Evolutionary conservation across 495 filamentous ascomycete genomes (phyloP), one percentile per base, ranked within the genome.

Genomic region (Neurospora tetraspora): DNA sequence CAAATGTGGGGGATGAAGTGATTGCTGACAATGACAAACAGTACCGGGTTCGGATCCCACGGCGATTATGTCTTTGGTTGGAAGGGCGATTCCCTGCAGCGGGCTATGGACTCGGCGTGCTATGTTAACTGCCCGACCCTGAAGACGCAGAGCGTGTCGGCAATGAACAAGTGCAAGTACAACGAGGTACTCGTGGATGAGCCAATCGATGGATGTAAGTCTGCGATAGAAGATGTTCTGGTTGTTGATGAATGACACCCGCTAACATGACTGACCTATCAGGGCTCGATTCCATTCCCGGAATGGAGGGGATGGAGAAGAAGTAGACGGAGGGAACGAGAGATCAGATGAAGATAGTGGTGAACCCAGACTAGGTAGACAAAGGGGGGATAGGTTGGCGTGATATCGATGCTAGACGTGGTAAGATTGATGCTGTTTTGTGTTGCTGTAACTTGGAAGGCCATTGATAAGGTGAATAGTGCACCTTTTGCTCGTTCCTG

Each of bases 41-140:
- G 74, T 14, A 83, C 79, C 59, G 81, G 81, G 6, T 82, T 75
- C 74, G 77, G 77, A 11, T 78, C 75, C 2, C 81, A 83, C 72
- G 81, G 77, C 27, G 81, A 82, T 74, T 84, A 82, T 72, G 68
- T 83, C 37, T 83, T 83, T 59, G 81, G 82, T 14, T 82, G 82
- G 81, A 81, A 82, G 75, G 82, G 73, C 40, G 78, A 81, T 71
- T 76, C 80, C 16, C 76, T 83, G 16, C 83, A 81, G 73, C 78
- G 78, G 31, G 78, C 76, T 68, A 77, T 83, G 77, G 82, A 83
- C 73, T 80, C 81, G 72, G 61, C 75, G 38, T 83, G 81, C 76
- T 80, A 78, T 59, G 73, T 77, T 65, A 81, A 78, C 74, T 83
- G 82, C 77, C 77, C 81, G 36, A 77, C 76, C 36, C 78, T 83